Evolutionary conservation across 148 eudicot genomes (phyloP), one percentile per base, ranked within the genome.

Genomic region (Silene uniflora): DNA sequence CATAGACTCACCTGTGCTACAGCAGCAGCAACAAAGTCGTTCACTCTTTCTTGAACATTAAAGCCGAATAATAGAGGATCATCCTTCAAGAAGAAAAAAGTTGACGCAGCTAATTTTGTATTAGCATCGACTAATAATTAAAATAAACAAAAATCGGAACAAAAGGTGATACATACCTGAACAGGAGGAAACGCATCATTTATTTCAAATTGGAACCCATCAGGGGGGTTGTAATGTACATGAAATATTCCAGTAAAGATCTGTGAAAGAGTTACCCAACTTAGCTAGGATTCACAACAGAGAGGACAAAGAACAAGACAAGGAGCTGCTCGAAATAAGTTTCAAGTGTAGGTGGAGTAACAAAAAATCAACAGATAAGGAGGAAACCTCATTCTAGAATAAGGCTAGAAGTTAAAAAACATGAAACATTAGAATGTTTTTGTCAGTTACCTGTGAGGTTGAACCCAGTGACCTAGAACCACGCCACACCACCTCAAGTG

Each of bases 11-110:
- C 95, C 88, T 90, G 95, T 65, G 90, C 79, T 52, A 88, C n/a
- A 60, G 95, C 91, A 74, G 91, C 95, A 83, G 84, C 84, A 69
- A 90, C 91, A 75, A 90, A 90, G 78, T 90, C 91, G 66, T 88
- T 63, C 11, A 90, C 90, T 76, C 95, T 89, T 78, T 85, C 88
- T 83, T 88, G 84, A 74, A 90, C 90, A 84, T 90, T 90, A 73
- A 88, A 88, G 76, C 89, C 95, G 77, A 88, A 90, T 74, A 90
- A 81, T 17, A 83, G 77, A 62, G 71, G 79, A 65, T 90, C 90
- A 75, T 90, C 95, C 95, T 90, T 81, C 87, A 87, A 73, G 39
- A 72, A 60, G 55, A 72, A 12, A 11, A 46, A 62, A 80, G n/a
- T 10, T 22, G 69, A 17, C 35, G 3, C 44, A 10, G 27, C 16